Conservation (phyloP, 371 early-diverging fungal genomes). For the Cokeromyces recurvatus region DNA sequence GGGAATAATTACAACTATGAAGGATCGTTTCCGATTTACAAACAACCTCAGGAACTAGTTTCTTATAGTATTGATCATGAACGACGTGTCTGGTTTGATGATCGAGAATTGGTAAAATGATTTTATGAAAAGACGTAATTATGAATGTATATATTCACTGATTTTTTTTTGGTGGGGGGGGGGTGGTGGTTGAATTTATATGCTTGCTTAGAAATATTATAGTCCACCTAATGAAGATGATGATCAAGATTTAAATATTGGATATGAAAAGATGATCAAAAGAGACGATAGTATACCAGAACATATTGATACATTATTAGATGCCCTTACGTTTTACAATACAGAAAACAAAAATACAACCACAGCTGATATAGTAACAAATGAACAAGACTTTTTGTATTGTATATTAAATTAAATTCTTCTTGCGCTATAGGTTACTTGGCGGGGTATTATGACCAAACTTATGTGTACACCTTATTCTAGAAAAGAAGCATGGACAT, state of each 20-base stretch:
- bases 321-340: slow-evolving; percentile 43
- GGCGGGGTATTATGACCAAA: slow-evolving; percentile 87
- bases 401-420: no score
- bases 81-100: slow-evolving; percentile 60
- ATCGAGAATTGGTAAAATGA: slow-evolving; percentile 58
- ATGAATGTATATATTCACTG: not conserved
- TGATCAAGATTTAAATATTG: slow-evolving; percentile 48
- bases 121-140: not conserved
- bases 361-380: no score
- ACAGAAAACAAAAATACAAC: slow-evolving; percentile 6
- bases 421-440: slow-evolving; percentile 44
- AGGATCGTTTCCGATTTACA: slow-evolving; percentile 49
- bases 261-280: slow-evolving; percentile 57
- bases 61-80: slow-evolving; percentile 72
- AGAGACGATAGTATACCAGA: slow-evolving; percentile 63
- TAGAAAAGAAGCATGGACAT: slow-evolving; percentile 71
- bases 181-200: no score
- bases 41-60: slow-evolving; percentile 73
- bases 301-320: slow-evolving; percentile 78
- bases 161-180: not conserved
- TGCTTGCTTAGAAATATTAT: slow-evolving; percentile 60
- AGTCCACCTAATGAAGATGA: slow-evolving; percentile 43
- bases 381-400: no score
- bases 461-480: slow-evolving; percentile 77
- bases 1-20: slow-evolving; percentile 24